Evolutionary conservation across 768 basidiomycete genomes (phyloP), one percentile per base, ranked within the genome.

Genomic region (Boletus rubescentipes): DNA sequence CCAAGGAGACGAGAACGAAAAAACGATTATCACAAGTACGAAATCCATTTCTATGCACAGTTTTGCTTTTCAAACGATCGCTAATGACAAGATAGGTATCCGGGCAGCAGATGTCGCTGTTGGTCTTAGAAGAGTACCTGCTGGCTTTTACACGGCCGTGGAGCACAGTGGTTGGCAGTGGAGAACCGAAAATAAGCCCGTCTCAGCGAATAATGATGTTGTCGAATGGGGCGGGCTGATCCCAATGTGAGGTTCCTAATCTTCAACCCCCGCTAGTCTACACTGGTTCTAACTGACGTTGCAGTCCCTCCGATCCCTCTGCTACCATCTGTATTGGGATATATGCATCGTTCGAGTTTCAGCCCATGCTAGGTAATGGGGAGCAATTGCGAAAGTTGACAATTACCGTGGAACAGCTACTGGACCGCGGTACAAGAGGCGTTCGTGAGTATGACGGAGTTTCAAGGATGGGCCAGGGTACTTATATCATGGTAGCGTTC

Each of bases 191-290:
- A 39, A 39, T 14, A 39, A 39, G 38, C 20, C 38, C 14, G 37
- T 42, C 20, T 23, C 21, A 14, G 16, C 34, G 21, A 32, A 36
- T 15, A 7, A 53, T 9, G 41, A 36, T 34, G 4, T 15, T 6
- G 20, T 54, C n/a, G 51, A 53, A 34, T 57, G 55, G 55, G 15
- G 7, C 6, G 51, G 20, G 10, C 18, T 9, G 18, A 53, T 57
- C 14, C 46, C 41, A 9, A 20, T 57, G 55, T 53, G 26, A 53
- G 40, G 16, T 5, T 16, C 7, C 3, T 14, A 7, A 15, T 36
- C n/a, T 29, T 23, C 23, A 26, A 26, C 40, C 7, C 31, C 16
- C 18, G 26, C 26, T 26, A 26, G 26, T 26, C 26, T 26, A 8
- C 11, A 15, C 9, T 16, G 5, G 15, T 16, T 5, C 36, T 48